Percentiles rank a stretch among this genome's conserved stretches.
Conservation (phyloP, 495 filamentous ascomycete species). For the Aspergillus sclerotiicarbonarius region DNA sequence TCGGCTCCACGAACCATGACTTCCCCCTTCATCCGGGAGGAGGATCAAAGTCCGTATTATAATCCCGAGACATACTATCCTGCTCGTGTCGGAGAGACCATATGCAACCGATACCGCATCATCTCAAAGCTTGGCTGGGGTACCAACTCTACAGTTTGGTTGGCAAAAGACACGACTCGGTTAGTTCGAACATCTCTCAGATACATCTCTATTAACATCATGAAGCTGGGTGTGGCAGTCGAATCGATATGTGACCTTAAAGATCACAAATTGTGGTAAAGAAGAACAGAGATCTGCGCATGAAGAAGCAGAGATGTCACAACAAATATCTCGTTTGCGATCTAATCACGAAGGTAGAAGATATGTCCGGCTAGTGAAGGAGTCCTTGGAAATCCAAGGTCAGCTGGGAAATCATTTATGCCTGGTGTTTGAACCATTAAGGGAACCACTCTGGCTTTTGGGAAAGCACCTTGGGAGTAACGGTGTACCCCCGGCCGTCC, state of each 20-base stretch:
- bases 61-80: constrained; percentile 33
- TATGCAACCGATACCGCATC: constrained; percentile 31
- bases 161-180: constrained; percentile 29
- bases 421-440: constrained; percentile 33
- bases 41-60: constrained; percentile 2
- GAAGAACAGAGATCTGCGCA: constrained; percentile 21
- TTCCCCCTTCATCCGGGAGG: neutral
- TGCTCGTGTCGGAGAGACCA: constrained; percentile 30
- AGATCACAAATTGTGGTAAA: constrained; percentile 29
- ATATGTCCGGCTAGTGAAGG: constrained; percentile 24
- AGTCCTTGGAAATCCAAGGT: constrained; percentile 26
- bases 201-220: constrained; percentile 14
- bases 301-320: constrained; percentile 30
- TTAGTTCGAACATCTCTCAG: constrained; percentile 13
- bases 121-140: constrained; percentile 38
- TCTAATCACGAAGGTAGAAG: constrained; percentile 26
- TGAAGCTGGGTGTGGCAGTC: constrained; percentile 28
- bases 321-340: constrained; percentile 20
- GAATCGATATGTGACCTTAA: constrained; percentile 31
- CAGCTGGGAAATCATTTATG: constrained; percentile 30
- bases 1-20: neutral
- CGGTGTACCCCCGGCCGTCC: constrained; percentile 21
- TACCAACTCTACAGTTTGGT: constrained; percentile 33
- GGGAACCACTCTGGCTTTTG: constrained; percentile 31
- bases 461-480: constrained; percentile 20